Evolutionary conservation across 140 eudicot genomes (phyloP), one percentile per base, ranked within the genome.

Genomic region (Oenanthe javanica): DNA sequence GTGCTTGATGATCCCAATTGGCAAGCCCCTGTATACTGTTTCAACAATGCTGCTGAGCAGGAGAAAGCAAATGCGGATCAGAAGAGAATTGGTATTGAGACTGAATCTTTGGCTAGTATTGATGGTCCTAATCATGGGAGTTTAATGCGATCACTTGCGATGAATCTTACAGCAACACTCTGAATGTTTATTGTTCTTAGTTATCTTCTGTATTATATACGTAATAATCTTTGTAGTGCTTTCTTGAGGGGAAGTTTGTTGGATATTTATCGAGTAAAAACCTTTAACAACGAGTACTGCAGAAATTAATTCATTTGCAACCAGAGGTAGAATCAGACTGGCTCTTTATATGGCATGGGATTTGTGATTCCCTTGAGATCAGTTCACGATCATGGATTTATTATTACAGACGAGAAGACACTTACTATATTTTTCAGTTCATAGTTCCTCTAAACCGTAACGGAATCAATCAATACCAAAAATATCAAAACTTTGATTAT

Each of bases 11-110:
- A 85, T 77, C 78, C 89, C 4, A 79, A 82, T 7, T 88, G 91
- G 91, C 91, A 88, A 79, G 86, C 89, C 54, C 91, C 91, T 79
- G 84, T 63, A 1, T 85, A 88, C 86, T 88, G 91, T 77, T 88
- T 88, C 50, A 79, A 76, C 48, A 79, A 75, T 18, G 46, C 51
- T 25, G 64, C 46, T 40, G 52, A 79, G 25, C 70, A 80, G 9
- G 79, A 75, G n/a, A 36, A 6, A 40, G 50, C 19, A 15, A 38
- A 71, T 6, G 75, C 10, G 3, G 78, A 74, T 9, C 54, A 48
- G 8, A 40, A 74, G 77, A 50, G 31, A 45, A 38, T 49, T 38
- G 36, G 8, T 47, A 40, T 70, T 5, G 43, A 14, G 8, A 21
- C 52, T 74, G 70, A 73, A 42, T 72, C 76, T 67, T 15, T 77